phyloP scores from a whole-genome alignment of 2,329 filamentous ascomycete genomes.

The Botrytis tulipae region DNA sequence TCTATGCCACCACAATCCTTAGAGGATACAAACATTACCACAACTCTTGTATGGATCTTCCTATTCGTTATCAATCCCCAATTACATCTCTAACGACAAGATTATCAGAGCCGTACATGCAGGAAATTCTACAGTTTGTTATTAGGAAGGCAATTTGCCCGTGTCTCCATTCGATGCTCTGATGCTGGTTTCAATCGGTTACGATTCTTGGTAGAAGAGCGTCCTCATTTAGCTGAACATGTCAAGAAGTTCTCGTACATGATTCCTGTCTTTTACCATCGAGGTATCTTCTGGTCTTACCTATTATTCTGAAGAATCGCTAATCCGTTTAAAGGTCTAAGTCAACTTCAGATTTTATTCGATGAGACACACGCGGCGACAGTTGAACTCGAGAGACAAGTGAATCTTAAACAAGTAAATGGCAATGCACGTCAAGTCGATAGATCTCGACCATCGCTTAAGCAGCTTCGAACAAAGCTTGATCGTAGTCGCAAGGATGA shows the following conservation, averaged over 20 bases:
- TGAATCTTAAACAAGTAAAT: slow-evolving; percentile 14
- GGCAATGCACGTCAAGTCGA: slow-evolving; percentile 16
- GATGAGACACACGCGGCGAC: slow-evolving; percentile 18
- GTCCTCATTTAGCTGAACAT: slow-evolving; percentile 49
- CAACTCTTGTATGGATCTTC: slow-evolving; percentile 39
- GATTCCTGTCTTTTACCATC: slow-evolving; percentile 56
- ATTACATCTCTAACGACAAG: slow-evolving; percentile 5
- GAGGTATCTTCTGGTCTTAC: slow-evolving; percentile 42
- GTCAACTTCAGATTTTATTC: slow-evolving; percentile 17
- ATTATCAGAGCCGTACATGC: slow-evolving; percentile 44
- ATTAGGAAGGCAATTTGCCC: slow-evolving; percentile 50
- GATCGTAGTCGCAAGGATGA: slow-evolving; percentile 23
- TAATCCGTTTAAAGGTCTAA: slow-evolving; percentile 16
- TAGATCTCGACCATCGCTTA: slow-evolving; percentile 20
- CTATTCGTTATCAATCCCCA: background rate
- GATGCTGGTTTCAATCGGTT: slow-evolving; percentile 48
- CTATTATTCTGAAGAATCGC: background rate
- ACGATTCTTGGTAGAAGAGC: slow-evolving; percentile 46
- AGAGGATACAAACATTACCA: slow-evolving; percentile 40
- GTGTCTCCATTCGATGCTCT: slow-evolving; percentile 40
- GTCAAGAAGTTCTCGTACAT: slow-evolving; percentile 61
- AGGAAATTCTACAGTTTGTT: slow-evolving; percentile 50
- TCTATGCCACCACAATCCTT: slow-evolving; percentile 35
- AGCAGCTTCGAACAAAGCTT: slow-evolving; percentile 23
- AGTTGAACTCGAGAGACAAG: slow-evolving; percentile 16